Percentiles rank a stretch among this genome's conserved stretches.
These are phyloP conservation scores for Coemansia sp. DNA, from an alignment of 192 early-diverging fungal species.

Conservation along the genomic window DNA sequence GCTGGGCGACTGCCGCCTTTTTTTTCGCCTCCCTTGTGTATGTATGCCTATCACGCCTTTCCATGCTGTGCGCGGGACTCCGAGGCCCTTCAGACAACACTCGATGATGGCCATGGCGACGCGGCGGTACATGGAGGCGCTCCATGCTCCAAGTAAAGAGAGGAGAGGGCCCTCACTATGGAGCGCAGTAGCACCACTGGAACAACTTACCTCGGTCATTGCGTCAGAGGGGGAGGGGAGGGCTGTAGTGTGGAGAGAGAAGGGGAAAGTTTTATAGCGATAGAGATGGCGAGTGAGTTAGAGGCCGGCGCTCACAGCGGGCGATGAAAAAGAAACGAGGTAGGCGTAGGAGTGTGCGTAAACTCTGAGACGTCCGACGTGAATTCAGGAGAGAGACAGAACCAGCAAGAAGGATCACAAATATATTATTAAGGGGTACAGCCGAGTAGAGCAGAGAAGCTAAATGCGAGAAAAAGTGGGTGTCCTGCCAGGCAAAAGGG, in stretches of 20 bases:
- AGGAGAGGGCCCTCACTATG: background rate
- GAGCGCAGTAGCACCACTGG: background rate
- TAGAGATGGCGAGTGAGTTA: conserved; percentile 1
- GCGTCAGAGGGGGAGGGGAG: background rate
- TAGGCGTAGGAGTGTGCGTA: conserved; percentile 8
- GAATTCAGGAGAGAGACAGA: conserved; percentile 10
- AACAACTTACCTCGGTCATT: conserved; percentile 41
- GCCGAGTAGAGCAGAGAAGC: conserved; percentile 2
- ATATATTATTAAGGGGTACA: background rate
- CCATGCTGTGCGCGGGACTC: background rate
- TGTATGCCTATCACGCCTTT: background rate
- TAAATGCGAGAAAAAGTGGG: background rate
- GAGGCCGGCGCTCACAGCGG: conserved; percentile 6
- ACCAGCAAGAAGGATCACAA: conserved; percentile 12
- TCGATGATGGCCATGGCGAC: background rate
- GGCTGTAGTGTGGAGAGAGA: background rate
- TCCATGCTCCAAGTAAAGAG: background rate
- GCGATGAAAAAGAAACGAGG: conserved; percentile 1
- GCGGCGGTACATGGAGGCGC: background rate
- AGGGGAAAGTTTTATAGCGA: background rate
- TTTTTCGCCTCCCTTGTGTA: background rate
- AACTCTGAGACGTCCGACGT: conserved; percentile 10
- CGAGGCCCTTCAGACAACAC: background rate
- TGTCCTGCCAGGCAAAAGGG: conserved; percentile 5
- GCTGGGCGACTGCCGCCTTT: conserved; percentile 10